Evolutionary conservation across 495 filamentous ascomycete genomes (phyloP).

Genomic region (Xylaria castorea): DNA sequence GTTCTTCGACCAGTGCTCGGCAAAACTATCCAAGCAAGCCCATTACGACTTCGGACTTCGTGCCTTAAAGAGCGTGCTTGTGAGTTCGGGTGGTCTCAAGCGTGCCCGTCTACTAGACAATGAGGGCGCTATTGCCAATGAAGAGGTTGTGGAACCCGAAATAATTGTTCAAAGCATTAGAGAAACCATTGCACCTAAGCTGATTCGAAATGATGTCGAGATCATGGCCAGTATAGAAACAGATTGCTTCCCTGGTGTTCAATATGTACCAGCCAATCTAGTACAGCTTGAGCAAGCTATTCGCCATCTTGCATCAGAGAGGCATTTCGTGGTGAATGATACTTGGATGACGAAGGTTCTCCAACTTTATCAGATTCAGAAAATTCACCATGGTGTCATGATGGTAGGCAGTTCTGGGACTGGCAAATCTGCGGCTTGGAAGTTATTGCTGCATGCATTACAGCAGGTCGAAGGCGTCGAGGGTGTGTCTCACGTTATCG

Average conservation of each 20-base stretch:
- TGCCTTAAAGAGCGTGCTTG: constrained; percentile 96
- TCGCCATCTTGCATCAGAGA: constrained; percentile 77
- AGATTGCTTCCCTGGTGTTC: constrained; percentile 87
- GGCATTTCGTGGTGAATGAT: constrained; percentile 85
- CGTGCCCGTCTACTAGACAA: constrained; percentile 72
- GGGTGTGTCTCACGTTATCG: constrained; percentile 95
- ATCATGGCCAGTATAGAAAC: constrained; percentile 84
- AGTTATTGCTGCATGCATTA: constrained; percentile 88
- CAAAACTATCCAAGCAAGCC: constrained; percentile 87
- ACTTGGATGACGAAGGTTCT: constrained; percentile 96
- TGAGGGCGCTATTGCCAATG: constrained; percentile 63
- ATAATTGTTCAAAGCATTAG: constrained; percentile 98
- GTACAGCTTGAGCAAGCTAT: constrained; percentile 81
- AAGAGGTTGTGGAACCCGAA: constrained; percentile 87
- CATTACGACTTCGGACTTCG: constrained; percentile 99
- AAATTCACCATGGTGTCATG: constrained; percentile 99
- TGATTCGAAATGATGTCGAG: constrained; percentile 88
- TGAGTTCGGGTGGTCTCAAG: constrained; percentile 96
- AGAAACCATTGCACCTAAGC: constrained; percentile 96
- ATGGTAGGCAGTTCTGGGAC: constrained; percentile 97
- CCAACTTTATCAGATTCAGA: constrained; percentile 96
- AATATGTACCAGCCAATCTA: constrained; percentile 89
- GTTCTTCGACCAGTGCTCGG: constrained; percentile 91
- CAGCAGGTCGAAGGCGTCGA: constrained; percentile 90
- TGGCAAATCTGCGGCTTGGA: constrained; percentile 95